Evolutionary conservation across 1,139 yeast genomes (phyloP).

Genomic region (Candida tropicalis): DNA sequence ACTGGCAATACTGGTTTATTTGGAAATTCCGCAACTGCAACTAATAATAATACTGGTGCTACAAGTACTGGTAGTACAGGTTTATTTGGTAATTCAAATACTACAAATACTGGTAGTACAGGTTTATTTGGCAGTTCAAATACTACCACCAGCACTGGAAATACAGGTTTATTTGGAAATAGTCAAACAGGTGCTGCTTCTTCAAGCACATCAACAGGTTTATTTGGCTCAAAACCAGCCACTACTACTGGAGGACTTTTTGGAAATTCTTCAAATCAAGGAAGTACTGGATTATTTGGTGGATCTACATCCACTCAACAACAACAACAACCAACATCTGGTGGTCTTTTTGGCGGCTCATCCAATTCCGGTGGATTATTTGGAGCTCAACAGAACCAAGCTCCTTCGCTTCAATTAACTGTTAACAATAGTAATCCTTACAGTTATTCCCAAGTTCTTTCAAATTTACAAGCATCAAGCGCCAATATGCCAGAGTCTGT

Average conservation of each 20-base stretch:
- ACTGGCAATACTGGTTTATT: not conserved
- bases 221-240: conserved; percentile 1
- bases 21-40: conserved; percentile 1
- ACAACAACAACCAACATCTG: conserved; percentile 10
- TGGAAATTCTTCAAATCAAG: conserved; percentile 17
- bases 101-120: conserved; percentile 17
- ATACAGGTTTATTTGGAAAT: conserved; percentile 14
- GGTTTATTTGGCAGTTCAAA: conserved; percentile 25
- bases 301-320: conserved; percentile 3
- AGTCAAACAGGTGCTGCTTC: conserved; percentile 6
- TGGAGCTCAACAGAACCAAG: conserved; percentile 8
- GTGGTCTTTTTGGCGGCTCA: conserved; percentile 9
- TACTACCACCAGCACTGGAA: conserved; percentile 11
- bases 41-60: not conserved
- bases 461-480: conserved; percentile 15
- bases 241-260: conserved; percentile 16
- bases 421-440: conserved; percentile 27
- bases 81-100: conserved; percentile 24
- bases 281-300: conserved; percentile 2
- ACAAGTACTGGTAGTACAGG: conserved; percentile 16
- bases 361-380: conserved; percentile 12
- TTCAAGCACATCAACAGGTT: not conserved
- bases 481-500: conserved; percentile 34
- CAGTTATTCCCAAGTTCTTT: conserved; percentile 26
- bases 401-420: conserved; percentile 8